These are phyloP conservation scores for Pugionium cornutum DNA, from an alignment of 345 rosid species.

Conservation along the genomic window DNA sequence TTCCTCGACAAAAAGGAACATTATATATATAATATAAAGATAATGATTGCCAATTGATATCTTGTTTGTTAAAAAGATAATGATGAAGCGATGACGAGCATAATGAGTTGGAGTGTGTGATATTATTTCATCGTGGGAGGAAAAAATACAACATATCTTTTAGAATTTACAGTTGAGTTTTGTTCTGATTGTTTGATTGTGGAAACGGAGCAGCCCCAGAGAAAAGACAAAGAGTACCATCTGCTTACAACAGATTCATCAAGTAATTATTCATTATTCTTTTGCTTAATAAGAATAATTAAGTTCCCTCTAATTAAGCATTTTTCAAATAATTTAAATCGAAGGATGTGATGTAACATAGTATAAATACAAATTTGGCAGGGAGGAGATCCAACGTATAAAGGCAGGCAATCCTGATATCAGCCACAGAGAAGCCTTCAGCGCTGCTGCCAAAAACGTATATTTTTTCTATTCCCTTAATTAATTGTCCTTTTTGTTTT, in stretches of 20 bases:
- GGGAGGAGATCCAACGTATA: conserved; percentile 99
- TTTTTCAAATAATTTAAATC: conserved; percentile 8
- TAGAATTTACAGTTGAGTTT: conserved; percentile 1
- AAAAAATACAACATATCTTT: conserved; percentile 4
- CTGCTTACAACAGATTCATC: conserved; percentile 99
- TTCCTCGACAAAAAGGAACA: neutral
- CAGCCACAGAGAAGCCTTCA: conserved; percentile 95
- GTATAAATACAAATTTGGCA: conserved; percentile 33
- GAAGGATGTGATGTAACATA: neutral
- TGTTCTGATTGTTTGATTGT: conserved; percentile 38
- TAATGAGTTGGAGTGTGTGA: conserved; percentile 34
- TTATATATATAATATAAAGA: neutral
- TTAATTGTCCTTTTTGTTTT: no score
- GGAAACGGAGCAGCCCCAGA: conserved; percentile 73
- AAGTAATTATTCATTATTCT: conserved; percentile 53
- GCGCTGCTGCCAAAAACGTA: conserved; percentile 39
- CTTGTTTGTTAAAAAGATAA: conserved; percentile 43
- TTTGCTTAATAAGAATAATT: conserved; percentile 27
- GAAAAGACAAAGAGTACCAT: conserved; percentile 98
- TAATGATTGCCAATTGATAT: conserved; percentile 46
- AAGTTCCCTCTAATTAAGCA: conserved; percentile 1
- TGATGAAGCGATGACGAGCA: conserved; percentile 38
- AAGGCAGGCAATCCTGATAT: conserved; percentile 97
- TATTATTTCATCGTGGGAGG: conserved; percentile 15
- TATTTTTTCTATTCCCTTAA: no score